These are phyloP conservation scores for Gomphus sp. DNA, from an alignment of 1,284 basidiomycete genomes.

Conservation along the genomic window DNA sequence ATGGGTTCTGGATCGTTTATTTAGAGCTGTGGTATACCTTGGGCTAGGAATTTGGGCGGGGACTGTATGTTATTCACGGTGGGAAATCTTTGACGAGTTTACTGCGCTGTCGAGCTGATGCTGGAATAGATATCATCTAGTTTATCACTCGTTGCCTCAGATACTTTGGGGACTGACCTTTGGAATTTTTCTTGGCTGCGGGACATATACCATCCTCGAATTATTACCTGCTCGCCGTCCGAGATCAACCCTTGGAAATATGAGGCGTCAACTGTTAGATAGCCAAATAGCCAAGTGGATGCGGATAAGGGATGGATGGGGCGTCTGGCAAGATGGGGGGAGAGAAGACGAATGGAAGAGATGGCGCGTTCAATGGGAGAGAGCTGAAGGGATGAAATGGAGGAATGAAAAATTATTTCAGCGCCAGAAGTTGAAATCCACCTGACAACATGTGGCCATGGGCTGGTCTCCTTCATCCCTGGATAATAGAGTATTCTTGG, in stretches of 20 bases:
- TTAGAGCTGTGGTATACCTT: constrained; percentile 38
- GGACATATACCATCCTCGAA: constrained; percentile 53
- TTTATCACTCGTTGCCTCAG: constrained; percentile 66
- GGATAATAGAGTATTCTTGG: too few relatives aligned
- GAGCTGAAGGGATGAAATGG: background rate
- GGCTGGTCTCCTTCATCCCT: too few relatives aligned
- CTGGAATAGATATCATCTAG: constrained; percentile 49
- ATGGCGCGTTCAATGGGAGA: constrained; percentile 46
- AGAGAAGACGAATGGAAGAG: constrained; percentile 52
- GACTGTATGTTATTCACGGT: constrained; percentile 76
- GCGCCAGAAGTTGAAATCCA: background rate
- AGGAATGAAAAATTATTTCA: background rate
- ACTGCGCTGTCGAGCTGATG: background rate
- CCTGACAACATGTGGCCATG: background rate
- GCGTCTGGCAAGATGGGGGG: constrained; percentile 65
- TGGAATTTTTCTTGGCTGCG: constrained; percentile 48
- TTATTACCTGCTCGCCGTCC: constrained; percentile 48
- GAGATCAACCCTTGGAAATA: constrained; percentile 38
- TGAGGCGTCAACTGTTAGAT: constrained; percentile 40
- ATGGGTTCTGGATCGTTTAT: constrained; percentile 38
- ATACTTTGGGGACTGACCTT: constrained; percentile 67
- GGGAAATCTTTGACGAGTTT: constrained; percentile 11
- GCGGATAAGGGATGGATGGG: constrained; percentile 73
- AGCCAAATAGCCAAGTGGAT: constrained; percentile 60
- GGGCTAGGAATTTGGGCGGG: constrained; percentile 46